A percentile compares a stretch with the other conserved stretches of the same genome.
Evolutionary conservation across 768 basidiomycete species (phyloP).

Genomic region (Pulveroboletus sp.): DNA sequence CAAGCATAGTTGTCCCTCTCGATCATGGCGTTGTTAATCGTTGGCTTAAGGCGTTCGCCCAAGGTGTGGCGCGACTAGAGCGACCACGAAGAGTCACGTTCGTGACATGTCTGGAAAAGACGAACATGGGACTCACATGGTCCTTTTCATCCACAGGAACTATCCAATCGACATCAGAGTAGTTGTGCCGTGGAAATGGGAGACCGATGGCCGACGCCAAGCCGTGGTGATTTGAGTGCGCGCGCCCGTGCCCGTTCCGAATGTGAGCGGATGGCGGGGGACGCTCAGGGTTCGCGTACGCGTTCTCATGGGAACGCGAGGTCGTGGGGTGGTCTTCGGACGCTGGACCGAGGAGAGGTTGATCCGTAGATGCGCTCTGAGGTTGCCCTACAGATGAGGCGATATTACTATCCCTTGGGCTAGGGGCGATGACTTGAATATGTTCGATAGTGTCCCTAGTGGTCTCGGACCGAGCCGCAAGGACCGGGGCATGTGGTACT

Average conservation of each 20-base stretch:
- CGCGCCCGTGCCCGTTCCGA: slow-evolving; percentile 15
- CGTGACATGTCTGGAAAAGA: background rate
- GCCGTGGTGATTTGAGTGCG: slow-evolving; percentile 7
- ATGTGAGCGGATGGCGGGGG: slow-evolving; percentile 5
- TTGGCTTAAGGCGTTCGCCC: slow-evolving; percentile 51
- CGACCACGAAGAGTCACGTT: background rate
- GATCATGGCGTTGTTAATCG: slow-evolving; percentile 41
- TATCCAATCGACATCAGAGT: slow-evolving; percentile 22
- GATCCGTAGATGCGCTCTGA: slow-evolving; percentile 2
- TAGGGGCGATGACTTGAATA: background rate
- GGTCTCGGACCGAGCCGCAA: background rate
- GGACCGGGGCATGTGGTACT: background rate
- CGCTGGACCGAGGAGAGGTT: slow-evolving; percentile 1
- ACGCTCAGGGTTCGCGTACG: slow-evolving; percentile 6
- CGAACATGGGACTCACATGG: slow-evolving; percentile 9
- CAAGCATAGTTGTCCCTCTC: slow-evolving; percentile 44
- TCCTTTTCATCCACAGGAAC: slow-evolving; percentile 22
- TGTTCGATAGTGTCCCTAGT: slow-evolving; percentile 1
- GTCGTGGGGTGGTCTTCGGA: slow-evolving; percentile 3
- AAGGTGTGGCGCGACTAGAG: slow-evolving; percentile 35
- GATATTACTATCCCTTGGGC: background rate
- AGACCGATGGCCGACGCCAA: background rate
- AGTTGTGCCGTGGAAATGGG: background rate
- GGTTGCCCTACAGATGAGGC: background rate
- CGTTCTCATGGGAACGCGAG: slow-evolving; percentile 1